Evolutionary conservation across 2,329 filamentous ascomycete genomes (phyloP).

Genomic region (Arthrobotrys conoides): DNA sequence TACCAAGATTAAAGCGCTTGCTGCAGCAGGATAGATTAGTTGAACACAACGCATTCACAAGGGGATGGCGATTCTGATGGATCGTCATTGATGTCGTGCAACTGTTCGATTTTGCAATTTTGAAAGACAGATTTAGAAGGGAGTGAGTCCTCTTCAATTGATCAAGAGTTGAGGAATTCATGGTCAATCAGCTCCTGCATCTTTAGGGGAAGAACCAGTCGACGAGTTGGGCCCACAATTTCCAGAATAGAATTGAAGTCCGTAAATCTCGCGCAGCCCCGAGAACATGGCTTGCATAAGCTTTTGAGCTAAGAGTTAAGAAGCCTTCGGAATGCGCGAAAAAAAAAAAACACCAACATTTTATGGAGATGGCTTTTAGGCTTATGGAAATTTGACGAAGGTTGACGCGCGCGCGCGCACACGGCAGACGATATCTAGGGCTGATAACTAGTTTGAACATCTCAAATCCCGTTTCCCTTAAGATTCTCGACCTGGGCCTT

Average conservation of each 20-base stretch:
- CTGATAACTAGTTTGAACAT: too few species aligned
- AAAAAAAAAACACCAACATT: not conserved
- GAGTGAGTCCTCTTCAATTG: too few species aligned
- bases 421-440: not conserved
- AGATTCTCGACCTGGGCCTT: not conserved
- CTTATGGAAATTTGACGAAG: not conserved
- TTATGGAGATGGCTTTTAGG: not conserved
- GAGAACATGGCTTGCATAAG: constrained; percentile 17
- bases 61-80: not conserved
- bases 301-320: constrained; percentile 7
- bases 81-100: too few species aligned
- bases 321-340: constrained; percentile 1
- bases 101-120: too few species aligned
- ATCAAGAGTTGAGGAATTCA: too few species aligned
- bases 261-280: not conserved
- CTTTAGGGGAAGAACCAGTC: not conserved
- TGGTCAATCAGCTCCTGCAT: too few species aligned
- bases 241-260: not conserved
- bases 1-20: constrained; percentile 20
- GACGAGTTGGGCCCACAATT: not conserved
- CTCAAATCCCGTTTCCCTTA: too few species aligned
- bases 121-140: too few species aligned
- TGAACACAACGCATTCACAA: constrained; percentile 1
- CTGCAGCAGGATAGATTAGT: constrained; percentile 11
- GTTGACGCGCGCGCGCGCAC: constrained; percentile 17